A percentile compares a stretch with the other conserved stretches of the same genome.
Conservation (phyloP, 2,329 filamentous ascomycete species). For the Talaromyces marneffei region DNA sequence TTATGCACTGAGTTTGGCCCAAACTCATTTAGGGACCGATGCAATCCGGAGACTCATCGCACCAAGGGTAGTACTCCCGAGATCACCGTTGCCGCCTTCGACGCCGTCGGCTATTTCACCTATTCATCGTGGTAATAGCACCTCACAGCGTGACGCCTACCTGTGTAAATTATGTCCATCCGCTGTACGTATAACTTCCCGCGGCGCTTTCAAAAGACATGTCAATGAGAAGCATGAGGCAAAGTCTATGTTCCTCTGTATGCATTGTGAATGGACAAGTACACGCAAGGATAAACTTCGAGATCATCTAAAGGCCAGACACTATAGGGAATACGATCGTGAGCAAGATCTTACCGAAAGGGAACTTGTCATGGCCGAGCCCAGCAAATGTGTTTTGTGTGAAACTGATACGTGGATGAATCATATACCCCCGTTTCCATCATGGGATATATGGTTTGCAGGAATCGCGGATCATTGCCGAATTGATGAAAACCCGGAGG, state of each 20-base stretch:
- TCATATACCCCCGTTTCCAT: constrained; percentile 8
- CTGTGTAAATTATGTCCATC: not conserved
- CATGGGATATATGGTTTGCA: constrained; percentile 9
- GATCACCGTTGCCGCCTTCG: not conserved
- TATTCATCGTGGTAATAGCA: not conserved
- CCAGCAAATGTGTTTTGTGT: not conserved
- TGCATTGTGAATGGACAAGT: not conserved
- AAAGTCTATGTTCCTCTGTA: constrained; percentile 7
- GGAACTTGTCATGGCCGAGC: not conserved
- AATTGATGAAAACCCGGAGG: not conserved
- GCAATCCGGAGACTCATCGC: not conserved
- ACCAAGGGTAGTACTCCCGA: not conserved
- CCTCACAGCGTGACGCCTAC: not conserved
- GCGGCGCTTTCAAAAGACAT: constrained; percentile 8
- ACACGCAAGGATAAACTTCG: constrained; percentile 6
- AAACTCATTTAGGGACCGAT: not conserved
- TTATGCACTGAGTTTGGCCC: not conserved
- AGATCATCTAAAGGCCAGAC: not conserved
- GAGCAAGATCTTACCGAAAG: not conserved
- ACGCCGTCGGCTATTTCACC: not conserved
- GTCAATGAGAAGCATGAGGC: constrained; percentile 6
- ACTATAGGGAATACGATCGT: not conserved
- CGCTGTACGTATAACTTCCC: not conserved
- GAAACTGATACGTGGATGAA: not conserved
- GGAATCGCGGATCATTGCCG: constrained; percentile 6